Evolutionary conservation across 106 monocot species (phyloP).

Genomic region (Acanthochlamys bracteata): DNA sequence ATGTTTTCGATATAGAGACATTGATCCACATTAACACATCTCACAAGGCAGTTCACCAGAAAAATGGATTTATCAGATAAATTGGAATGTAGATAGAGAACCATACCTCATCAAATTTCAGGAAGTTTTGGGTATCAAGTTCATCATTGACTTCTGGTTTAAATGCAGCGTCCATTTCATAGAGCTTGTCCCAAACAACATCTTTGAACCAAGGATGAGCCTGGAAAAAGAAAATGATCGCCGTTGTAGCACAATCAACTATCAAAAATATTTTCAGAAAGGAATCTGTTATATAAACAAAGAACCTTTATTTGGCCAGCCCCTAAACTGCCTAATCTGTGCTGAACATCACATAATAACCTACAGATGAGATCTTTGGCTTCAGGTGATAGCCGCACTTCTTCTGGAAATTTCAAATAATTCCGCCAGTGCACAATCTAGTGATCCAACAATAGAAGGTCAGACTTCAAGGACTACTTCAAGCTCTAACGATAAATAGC

Average conservation of each 20-base stretch:
- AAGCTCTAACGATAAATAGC: no score
- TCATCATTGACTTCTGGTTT: slow-evolving; percentile 90
- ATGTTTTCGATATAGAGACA: no score
- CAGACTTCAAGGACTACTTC: not conserved
- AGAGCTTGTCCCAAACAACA: slow-evolving; percentile 85
- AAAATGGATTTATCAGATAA: no score
- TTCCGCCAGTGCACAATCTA: slow-evolving; percentile 98
- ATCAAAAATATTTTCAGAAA: slow-evolving; percentile 1
- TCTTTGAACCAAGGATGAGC: slow-evolving; percentile 96
- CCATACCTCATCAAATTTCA: slow-evolving; percentile 93
- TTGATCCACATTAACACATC: no score
- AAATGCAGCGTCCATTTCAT: slow-evolving; percentile 94
- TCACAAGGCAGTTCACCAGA: no score
- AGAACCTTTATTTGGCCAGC: slow-evolving; percentile 84
- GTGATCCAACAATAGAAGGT: not conserved
- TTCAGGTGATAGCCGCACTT: slow-evolving; percentile 51
- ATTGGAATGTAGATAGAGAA: not conserved
- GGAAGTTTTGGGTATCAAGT: slow-evolving; percentile 89
- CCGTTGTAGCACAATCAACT: slow-evolving; percentile 7
- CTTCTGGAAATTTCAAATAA: slow-evolving; percentile 87
- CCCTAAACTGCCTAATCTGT: slow-evolving; percentile 75
- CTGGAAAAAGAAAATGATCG: slow-evolving; percentile 41
- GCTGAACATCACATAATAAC: slow-evolving; percentile 92
- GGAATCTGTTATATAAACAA: not conserved
- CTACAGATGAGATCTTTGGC: slow-evolving; percentile 91